These are phyloP conservation scores for Trypanosomatidae sp. DNA, from an alignment of 208 protist genomes.

Conservation along the genomic window DNA sequence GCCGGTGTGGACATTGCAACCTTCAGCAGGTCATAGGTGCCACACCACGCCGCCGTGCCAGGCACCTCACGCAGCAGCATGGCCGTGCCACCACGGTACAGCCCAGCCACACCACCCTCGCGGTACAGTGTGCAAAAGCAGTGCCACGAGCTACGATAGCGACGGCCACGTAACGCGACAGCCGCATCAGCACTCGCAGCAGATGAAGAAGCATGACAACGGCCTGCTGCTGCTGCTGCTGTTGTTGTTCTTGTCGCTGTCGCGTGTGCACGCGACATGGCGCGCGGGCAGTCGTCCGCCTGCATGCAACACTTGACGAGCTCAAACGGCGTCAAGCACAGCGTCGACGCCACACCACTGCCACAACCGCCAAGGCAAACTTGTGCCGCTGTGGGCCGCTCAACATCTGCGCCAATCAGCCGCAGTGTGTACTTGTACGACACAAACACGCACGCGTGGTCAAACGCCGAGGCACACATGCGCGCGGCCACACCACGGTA, in stretches of 20 bases:
- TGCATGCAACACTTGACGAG: conserved; percentile 82
- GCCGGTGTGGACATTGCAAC: conserved; percentile 21
- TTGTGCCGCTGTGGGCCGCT: conserved; percentile 15
- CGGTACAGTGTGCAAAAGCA: conserved; percentile 25
- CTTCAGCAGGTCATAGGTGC: conserved; percentile 65
- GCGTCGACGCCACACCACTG: conserved; percentile 41
- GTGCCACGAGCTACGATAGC: conserved; percentile 32
- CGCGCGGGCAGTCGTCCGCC: conserved; percentile 22
- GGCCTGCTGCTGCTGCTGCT: too few species aligned
- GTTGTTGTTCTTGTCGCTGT: too few species aligned
- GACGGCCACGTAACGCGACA: too few species aligned
- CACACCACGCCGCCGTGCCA: conserved; percentile 70
- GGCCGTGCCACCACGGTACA: conserved; percentile 56
- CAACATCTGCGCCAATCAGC: conserved; percentile 20
- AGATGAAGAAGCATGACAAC: not conserved
- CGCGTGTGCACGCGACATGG: too few species aligned
- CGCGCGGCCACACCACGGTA: conserved; percentile 64
- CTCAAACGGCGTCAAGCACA: conserved; percentile 70
- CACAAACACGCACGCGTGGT: conserved; percentile 69
- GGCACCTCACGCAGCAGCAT: conserved; percentile 74
- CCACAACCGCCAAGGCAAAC: conserved; percentile 43
- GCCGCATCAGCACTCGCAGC: too few species aligned
- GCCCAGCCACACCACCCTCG: conserved; percentile 16
- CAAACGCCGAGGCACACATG: conserved; percentile 18
- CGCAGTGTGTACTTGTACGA: conserved; percentile 64